Base-by-base conservation (phyloP, 2,329 filamentous ascomycete genomes). In the Huntiella omanensis region DNA sequence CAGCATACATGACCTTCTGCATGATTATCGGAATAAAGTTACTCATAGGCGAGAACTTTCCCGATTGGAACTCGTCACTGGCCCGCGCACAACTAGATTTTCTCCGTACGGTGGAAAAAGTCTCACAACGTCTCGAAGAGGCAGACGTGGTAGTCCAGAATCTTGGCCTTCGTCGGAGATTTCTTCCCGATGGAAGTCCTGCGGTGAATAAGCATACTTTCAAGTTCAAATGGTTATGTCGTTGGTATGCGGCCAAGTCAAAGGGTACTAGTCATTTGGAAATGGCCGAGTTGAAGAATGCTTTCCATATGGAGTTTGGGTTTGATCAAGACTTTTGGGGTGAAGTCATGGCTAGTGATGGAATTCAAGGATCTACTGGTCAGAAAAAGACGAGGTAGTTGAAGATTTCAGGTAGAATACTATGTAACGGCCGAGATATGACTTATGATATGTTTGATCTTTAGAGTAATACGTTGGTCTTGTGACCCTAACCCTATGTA, bases 181-280 rank as follows among this genome's bases (percentile, higher is more conserved):
- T 59, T 0, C 50, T 60, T 8, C 55, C 58, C 8, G 58, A 59
- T 2, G 59, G 56, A 2, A 57, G 54, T 32, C 55, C 57, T 5
- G 50, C 58, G 1, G 54, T 62, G 45, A 46, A 54, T 1, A 56
- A 58, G 38, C 59, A 59, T 32, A 55, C 55, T 35, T 59, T 59
- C 43, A 64, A 62, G 48, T 45, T 62, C 4, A 54, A 59, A 1
- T 65, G 62, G 63, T 60, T 65, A 12, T 52, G 58, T 13, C 58
- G 61, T n/a, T 66, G 63, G 64, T 65, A 59, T 38, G 2, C 55
- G 3, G 51, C 52, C 10, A 57, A 53, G 46, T 45, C 53, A 2
- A 47, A 53, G 0, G 45, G 51, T 11, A 54, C 55, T 1, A 50
- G 52, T 42, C 40, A 19, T 15, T 19, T 53, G 42, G 32, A 48